Conservation (phyloP, 306 rosid species). For the Echinosophora koreensis region DNA sequence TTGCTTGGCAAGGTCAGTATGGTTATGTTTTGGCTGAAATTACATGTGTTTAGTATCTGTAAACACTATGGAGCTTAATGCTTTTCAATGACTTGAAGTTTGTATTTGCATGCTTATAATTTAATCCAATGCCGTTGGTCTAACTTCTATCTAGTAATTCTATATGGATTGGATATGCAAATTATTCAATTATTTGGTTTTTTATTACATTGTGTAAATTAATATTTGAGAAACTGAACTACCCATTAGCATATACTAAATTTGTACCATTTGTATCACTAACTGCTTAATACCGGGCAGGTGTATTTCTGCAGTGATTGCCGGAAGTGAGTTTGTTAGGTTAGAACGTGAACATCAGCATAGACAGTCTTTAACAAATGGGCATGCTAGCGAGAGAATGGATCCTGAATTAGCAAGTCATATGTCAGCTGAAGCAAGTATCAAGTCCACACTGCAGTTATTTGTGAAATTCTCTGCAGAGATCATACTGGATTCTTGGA, state of each 20-base stretch:
- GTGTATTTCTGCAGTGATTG: constrained; percentile 91
- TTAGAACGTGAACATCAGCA: constrained; percentile 84
- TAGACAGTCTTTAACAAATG: constrained; percentile 73
- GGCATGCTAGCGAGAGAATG: constrained; percentile 63
- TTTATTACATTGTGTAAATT: constrained; percentile 31
- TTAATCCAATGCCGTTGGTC: constrained; percentile 38
- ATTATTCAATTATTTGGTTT: constrained; percentile 25
- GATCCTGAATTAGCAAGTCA: constrained; percentile 69
- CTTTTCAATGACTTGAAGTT: constrained; percentile 30
- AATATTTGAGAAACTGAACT: constrained; percentile 30
- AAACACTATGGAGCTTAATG: constrained; percentile 17
- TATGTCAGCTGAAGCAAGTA: constrained; percentile 82
- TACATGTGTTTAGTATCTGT: constrained; percentile 9
- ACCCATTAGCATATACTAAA: constrained; percentile 1
- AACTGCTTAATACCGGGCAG: constrained; percentile 60
- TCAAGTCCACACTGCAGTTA: constrained; percentile 90
- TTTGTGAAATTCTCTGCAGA: constrained; percentile 87
- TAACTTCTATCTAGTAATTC: constrained; percentile 32
- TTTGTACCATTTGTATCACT: constrained; percentile 17
- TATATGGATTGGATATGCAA: constrained; percentile 16
- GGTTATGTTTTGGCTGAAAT: constrained; percentile 38
- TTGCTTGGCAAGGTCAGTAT: constrained; percentile 89
- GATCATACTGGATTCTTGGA: constrained; percentile 88
- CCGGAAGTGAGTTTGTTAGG: constrained; percentile 93
- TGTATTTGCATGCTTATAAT: constrained; percentile 40